Evolutionary conservation across 1,284 basidiomycete species (phyloP), one percentile per base, ranked within the genome.

Genomic region (Agroathelia rolfsii): DNA sequence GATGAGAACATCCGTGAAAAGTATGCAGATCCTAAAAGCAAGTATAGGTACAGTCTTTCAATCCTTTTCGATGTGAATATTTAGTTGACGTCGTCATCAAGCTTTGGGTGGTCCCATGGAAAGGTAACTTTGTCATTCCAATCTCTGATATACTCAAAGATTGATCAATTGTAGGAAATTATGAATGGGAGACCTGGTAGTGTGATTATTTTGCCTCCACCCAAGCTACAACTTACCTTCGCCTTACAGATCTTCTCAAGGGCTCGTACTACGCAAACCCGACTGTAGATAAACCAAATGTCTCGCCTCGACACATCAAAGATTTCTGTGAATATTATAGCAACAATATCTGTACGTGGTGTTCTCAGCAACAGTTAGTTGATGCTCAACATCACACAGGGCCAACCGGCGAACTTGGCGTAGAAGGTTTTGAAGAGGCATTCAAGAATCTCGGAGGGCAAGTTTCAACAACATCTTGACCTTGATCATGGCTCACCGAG

Each of bases 261-360:
- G 92, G 90, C 2, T 88, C 83, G 0, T 96, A 76, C 58, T 96
- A 96, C 52, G 88, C 86, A 28, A 95, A 95, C 49, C 88, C 88
- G 3, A 56, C 81, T 10, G 49, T 79, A 1, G 83, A 89, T 37
- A 46, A 52, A 13, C 74, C 81, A 0, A 54, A 64, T 18, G 77
- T 87, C 3, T 55, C 72, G 8, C 53, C 64, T 2, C 64, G 61
- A 13, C 62, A 76, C 28, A 62, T 56, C 36, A 47, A 56, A 14
- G 54, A 62, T 15, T 75, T 87, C 53, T 82, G 78, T 2, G 85
- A 92, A 52, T 90, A 81, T 53, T 84, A 87, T 47, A 72, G 76
- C 6, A 55, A 57, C 28, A 88, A 88, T 44, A 79, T 88, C 24
- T 89, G 81, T 81, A 35, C 21, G 72, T 50, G 3, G 11, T 28